A percentile compares a stretch with the other conserved stretches of the same genome.
phyloP scores from a whole-genome alignment of 2,329 filamentous ascomycete species.

The Xylaria hypoxylon region DNA sequence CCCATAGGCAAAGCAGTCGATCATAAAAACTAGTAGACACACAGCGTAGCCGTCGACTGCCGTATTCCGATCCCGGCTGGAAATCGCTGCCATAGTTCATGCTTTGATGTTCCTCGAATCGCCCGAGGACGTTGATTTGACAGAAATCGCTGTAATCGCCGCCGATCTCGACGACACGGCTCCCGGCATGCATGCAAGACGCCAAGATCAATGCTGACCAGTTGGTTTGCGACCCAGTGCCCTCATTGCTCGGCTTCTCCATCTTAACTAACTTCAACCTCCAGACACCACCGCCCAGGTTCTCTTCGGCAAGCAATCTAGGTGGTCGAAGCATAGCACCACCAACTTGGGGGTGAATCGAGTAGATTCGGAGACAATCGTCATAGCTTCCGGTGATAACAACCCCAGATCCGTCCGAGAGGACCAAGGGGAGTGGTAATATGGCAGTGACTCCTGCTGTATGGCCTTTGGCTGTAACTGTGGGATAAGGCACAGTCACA shows the following conservation, averaged over 20 bases:
- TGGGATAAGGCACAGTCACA: conserved; percentile 42
- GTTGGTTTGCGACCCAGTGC: conserved; percentile 13
- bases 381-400: conserved; percentile 93
- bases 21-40: conserved; percentile 85
- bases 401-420: conserved; percentile 62
- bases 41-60: conserved; percentile 56
- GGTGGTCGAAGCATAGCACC: conserved; percentile 57
- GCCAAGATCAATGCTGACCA: conserved; percentile 70
- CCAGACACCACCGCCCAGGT: conserved; percentile 89
- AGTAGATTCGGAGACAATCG: conserved; percentile 78
- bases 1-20: conserved; percentile 76
- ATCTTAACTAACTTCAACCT: conserved; percentile 73
- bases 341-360: conserved; percentile 57
- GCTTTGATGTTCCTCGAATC: conserved; percentile 87
- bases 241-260: conserved; percentile 42
- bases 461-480: conserved; percentile 65
- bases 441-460: conserved; percentile 90
- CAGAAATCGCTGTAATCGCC: conserved; percentile 59
- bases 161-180: conserved; percentile 69
- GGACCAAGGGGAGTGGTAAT: conserved; percentile 69
- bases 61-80: conserved; percentile 54
- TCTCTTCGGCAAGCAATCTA: conserved; percentile 69
- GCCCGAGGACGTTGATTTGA: conserved; percentile 72
- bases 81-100: conserved; percentile 95
- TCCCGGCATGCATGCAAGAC: conserved; percentile 94